Evolutionary conservation across 1,139 yeast species (phyloP).

Genomic region (Candida sp.): DNA sequence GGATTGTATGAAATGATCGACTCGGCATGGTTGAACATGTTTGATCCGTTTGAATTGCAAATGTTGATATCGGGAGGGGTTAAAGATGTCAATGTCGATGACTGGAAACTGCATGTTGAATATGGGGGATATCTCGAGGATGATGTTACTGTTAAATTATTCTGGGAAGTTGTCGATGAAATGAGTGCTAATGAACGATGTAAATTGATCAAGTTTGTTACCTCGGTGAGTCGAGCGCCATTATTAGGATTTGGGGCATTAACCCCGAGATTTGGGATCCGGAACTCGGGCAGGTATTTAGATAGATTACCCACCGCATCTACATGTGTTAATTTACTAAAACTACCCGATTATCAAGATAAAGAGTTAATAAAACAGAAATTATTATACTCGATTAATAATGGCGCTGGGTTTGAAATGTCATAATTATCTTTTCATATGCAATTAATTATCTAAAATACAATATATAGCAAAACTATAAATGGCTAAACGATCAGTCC

Average conservation of each 20-base stretch:
- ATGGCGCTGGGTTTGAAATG: constrained; percentile 85
- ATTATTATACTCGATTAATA: constrained; percentile 69
- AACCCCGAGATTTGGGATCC: constrained; percentile 76
- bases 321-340: constrained; percentile 86
- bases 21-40: constrained; percentile 77
- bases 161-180: constrained; percentile 79
- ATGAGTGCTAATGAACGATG: constrained; percentile 59
- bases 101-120: constrained; percentile 59
- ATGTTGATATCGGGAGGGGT: constrained; percentile 81
- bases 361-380: constrained; percentile 58
- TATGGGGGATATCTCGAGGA: constrained; percentile 64
- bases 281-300: constrained; percentile 58
- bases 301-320: constrained; percentile 82
- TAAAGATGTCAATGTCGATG: constrained; percentile 65
- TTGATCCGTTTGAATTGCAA: constrained; percentile 80
- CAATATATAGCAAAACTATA: constrained; percentile 1
- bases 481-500: not conserved
- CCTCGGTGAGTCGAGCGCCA: constrained; percentile 91
- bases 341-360: constrained; percentile 76
- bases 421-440: constrained; percentile 22
- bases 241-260: constrained; percentile 77
- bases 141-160: constrained; percentile 54
- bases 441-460: constrained; percentile 3
- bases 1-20: constrained; percentile 72
- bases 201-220: constrained; percentile 76